Evolutionary conservation across 495 filamentous ascomycete species (phyloP), one percentile per base, ranked within the genome.

Genomic region (Astrocystis sublimbata): DNA sequence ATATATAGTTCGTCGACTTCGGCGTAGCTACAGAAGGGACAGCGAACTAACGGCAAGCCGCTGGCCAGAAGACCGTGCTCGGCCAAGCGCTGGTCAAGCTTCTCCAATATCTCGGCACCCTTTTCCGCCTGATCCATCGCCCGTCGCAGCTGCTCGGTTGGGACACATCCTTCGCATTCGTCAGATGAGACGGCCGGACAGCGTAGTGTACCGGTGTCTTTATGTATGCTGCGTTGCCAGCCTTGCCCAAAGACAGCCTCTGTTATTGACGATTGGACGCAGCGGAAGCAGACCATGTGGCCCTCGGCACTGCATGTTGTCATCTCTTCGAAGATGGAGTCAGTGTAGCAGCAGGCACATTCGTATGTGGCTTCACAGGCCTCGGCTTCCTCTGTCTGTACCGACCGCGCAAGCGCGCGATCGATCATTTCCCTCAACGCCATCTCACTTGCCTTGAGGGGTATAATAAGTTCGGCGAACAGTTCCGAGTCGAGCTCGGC

Each of bases 241-340:
- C 91, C 90, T 70, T 98, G 94, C 0, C 94, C 94, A 73, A 93
- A 98, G 0, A 98, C 71, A 7, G 92, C 91, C 71, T 97, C 93
- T 41, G 86, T 85, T 31, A 91, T 81, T 41, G 90, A 87, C 58
- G 87, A 84, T 55, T 86, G 85, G 26, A 98, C 86, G 68, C 94
- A 98, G 23, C 80, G 79, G 71, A 91, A 91, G 78, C 94, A 98
- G 61, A 97, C 84, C 69, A 92, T 82, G 78, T 98, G 94, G 21
- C 85, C 85, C 30, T 83, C 80, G 38, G 81, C 74, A 65, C 78
- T 85, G 69, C 94, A 98, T 1, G 87, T 83, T 7, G 90, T 85
- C 21, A 96, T 83, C 72, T 92, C 87, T 71, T 97, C 91, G 65
- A 96, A 96, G 0, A 89, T 78, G 38, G 81, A 85, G 33, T 92